phyloP scores from a whole-genome alignment of 805 yeast genomes.

The Candida dendrica region DNA sequence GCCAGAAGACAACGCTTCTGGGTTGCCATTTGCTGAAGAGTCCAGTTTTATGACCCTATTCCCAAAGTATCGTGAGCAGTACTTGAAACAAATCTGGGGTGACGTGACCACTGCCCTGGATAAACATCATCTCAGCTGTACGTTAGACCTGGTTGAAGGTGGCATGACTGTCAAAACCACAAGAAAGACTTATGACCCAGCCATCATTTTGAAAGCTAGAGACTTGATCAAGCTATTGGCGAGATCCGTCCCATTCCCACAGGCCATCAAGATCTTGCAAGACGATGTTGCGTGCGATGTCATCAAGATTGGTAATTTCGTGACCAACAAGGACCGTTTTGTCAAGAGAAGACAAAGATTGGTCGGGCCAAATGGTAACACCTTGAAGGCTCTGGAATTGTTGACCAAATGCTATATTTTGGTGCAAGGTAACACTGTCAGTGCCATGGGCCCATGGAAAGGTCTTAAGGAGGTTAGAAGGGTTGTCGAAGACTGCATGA shows the following conservation, averaged over 20 bases:
- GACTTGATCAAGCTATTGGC: constrained; percentile 90
- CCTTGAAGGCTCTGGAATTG: constrained; percentile 89
- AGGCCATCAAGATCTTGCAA: constrained; percentile 83
- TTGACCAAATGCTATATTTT: constrained; percentile 92
- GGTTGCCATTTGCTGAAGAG: constrained; percentile 90
- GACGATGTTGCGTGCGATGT: constrained; percentile 96
- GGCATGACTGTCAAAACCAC: constrained; percentile 96
- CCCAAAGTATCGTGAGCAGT: constrained; percentile 93
- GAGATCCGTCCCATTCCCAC: constrained; percentile 94
- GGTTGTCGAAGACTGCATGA: constrained; percentile 97
- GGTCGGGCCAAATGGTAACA: constrained; percentile 95
- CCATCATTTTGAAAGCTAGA: constrained; percentile 86
- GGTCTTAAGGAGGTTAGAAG: constrained; percentile 89
- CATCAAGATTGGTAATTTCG: constrained; percentile 86
- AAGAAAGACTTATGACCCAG: constrained; percentile 92
- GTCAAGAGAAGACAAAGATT: constrained; percentile 93
- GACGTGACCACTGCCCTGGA: constrained; percentile 82
- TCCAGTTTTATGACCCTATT: constrained; percentile 90
- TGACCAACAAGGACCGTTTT: constrained; percentile 86
- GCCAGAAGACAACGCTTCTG: constrained; percentile 82
- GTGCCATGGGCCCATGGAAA: constrained; percentile 93
- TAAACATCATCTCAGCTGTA: constrained; percentile 70
- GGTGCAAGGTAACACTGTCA: constrained; percentile 95
- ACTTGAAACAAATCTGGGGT: constrained; percentile 84
- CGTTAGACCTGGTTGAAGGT: constrained; percentile 87